Conservation (phyloP, 73 alveolate genomes). For the Paramecium sonneborni region DNA sequence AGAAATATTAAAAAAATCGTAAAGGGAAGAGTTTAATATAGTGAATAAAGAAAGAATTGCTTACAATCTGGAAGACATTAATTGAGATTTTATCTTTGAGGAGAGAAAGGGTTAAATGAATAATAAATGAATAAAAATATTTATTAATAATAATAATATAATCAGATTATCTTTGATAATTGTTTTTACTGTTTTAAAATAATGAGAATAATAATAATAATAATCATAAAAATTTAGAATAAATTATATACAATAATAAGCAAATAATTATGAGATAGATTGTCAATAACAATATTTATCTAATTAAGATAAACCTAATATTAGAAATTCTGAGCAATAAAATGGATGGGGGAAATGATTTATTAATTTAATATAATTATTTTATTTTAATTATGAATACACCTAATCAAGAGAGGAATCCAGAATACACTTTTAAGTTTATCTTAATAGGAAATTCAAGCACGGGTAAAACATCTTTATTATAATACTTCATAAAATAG, state of each 20-base stretch:
- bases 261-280: background rate
- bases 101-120: background rate
- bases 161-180: background rate
- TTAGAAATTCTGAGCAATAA: background rate
- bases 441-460: constrained; percentile 73
- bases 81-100: background rate
- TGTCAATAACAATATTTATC: background rate
- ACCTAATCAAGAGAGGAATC: background rate
- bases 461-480: constrained; percentile 67
- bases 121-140: background rate
- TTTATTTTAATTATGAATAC: background rate
- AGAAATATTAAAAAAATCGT: background rate
- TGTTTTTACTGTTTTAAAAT: no score
- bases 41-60: background rate
- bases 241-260: no score
- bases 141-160: background rate
- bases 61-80: background rate
- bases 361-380: background rate
- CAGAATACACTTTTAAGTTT: constrained; percentile 66
- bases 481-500: constrained; percentile 57
- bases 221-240: background rate
- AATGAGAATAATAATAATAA: no score
- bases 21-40: background rate
- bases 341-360: constrained; percentile 38
- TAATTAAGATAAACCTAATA: background rate